These are phyloP conservation scores for Eucalyptus shirleyi DNA, from an alignment of 345 rosid species.

Conservation along the genomic window DNA sequence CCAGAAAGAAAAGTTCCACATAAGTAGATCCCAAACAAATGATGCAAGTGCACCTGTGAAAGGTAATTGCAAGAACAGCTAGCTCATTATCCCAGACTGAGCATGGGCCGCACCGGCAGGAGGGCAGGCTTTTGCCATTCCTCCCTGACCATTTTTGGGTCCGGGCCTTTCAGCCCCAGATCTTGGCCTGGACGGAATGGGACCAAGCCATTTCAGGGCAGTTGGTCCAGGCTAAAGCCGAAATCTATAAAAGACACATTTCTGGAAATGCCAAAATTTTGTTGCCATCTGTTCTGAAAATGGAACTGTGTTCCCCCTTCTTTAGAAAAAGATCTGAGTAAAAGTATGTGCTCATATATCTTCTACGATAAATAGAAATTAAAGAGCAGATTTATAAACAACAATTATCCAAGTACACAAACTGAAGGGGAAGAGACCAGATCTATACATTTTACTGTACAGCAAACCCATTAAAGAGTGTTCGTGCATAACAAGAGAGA, in stretches of 20 bases:
- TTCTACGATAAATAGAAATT: neutral
- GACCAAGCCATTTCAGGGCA: neutral
- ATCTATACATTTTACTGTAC: neutral
- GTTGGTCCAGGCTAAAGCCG: neutral
- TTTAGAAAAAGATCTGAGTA: neutral
- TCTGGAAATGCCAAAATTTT: neutral
- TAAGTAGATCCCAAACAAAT: neutral
- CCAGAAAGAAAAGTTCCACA: neutral
- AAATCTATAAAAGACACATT: neutral
- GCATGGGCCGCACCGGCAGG: neutral
- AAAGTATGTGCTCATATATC: neutral
- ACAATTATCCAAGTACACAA: neutral
- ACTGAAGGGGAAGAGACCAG: neutral
- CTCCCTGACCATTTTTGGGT: neutral
- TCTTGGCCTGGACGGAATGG: neutral
- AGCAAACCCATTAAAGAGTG: neutral
- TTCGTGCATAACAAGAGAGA: neutral
- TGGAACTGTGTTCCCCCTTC: neutral
- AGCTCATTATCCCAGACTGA: neutral
- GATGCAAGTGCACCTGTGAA: neutral
- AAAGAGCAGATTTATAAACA: neutral
- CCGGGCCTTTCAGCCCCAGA: neutral
- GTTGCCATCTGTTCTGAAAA: neutral
- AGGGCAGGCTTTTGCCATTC: neutral
- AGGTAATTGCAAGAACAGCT: neutral